Evolutionary conservation across 257 asterid genomes (phyloP), one percentile per base, ranked within the genome.

Genomic region (Primulina huaijiensis): DNA sequence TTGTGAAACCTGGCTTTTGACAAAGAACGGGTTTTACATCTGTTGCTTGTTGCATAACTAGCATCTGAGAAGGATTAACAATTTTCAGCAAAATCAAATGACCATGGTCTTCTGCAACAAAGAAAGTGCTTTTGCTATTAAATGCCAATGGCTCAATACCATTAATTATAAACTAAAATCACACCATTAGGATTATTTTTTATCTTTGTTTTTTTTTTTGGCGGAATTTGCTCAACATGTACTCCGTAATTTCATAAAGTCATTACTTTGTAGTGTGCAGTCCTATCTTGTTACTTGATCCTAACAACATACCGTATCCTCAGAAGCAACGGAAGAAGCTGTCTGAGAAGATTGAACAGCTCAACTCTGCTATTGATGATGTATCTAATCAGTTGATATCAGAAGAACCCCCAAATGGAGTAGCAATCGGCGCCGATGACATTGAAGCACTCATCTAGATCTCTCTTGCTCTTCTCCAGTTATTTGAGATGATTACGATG

Each of bases 241-340:
- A 38, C 50, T 38, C 50, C 16, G 50, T 38, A 9, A 8, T 35
- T 35, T 35, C 43, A 35, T 7, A 10, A 65, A 38, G 60, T 62
- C 21, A 12, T n/a, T 52, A 35, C 43, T 34, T 29, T 20, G 33
- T 68, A 30, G 29, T 38, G 14, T 38, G 50, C 16, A 3, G n/a
- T 14, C 53, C 7, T 14, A 43, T 43, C 17, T 43, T 43, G 17
- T 43, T 43, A 11, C 53, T 14, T 12, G 57, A 50, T 31, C 23
- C 71, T 33, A 56, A 35, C 53, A 70, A 53, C 52, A 70, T 68
- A 29, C 23, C 27, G 5, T 62, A 35, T 79, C 71, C 65, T 60
- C 89, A 90, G 96, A 88, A 80, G 77, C 87, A 89, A 71, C 88
- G 94, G 75, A 82, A 85, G 86, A 83, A 80, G 65, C 80, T 90